phyloP scores from a whole-genome alignment of 2,329 filamentous ascomycete species.

The Colletotrichum sp. region DNA sequence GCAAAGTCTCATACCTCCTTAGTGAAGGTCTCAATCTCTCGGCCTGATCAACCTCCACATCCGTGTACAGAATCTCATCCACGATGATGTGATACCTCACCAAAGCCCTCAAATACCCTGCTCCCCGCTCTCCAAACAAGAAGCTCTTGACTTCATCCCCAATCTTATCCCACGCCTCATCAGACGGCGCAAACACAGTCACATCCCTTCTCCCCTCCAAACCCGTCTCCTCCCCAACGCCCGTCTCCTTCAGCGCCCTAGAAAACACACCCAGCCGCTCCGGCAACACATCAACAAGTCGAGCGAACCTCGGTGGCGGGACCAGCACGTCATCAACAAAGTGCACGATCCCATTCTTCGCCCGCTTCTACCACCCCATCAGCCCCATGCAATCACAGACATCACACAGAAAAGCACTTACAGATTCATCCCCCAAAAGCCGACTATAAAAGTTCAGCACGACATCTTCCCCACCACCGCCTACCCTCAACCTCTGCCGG shows the following conservation, averaged over 20 bases:
- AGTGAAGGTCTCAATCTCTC: no score
- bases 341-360: not conserved
- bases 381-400: not conserved
- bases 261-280: not conserved
- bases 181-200: slow-evolving; percentile 5
- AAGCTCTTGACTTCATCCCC: not conserved
- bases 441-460: not conserved
- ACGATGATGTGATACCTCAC: not conserved
- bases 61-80: not conserved
- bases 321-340: slow-evolving; percentile 12
- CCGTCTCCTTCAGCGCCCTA: not conserved
- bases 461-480: not conserved
- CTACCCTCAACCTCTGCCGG: not conserved
- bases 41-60: not conserved
- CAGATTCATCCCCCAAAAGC: not conserved
- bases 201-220: not conserved
- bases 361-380: not conserved
- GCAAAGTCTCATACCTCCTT: not conserved
- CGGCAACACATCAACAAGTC: not conserved
- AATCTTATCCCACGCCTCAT: not conserved
- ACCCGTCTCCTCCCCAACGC: not conserved
- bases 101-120: not conserved
- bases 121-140: not conserved
- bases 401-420: not conserved
- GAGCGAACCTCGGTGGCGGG: slow-evolving; percentile 2